Conservation (phyloP, 164 flowering plant genomes). For the Chimonanthus praecox region DNA sequence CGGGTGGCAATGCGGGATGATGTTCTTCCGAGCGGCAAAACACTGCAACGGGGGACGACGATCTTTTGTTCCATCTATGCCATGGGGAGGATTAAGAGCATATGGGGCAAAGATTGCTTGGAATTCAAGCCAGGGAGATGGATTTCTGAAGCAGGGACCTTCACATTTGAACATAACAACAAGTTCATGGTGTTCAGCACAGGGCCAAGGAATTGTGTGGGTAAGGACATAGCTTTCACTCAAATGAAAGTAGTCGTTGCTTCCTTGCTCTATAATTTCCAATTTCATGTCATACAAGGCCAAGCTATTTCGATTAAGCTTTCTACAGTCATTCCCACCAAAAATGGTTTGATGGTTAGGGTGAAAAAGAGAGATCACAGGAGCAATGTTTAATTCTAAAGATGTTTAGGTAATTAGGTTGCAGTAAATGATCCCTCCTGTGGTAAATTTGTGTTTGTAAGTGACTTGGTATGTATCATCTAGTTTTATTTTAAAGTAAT, state of each 20-base stretch:
- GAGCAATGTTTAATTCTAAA: too few species aligned
- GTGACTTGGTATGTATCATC: too few species aligned
- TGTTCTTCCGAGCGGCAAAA: too few species aligned
- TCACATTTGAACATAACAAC: neutral
- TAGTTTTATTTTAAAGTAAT: too few species aligned
- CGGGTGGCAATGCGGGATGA: too few species aligned
- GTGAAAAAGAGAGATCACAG: neutral
- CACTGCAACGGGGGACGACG: too few species aligned
- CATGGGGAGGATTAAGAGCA: too few species aligned
- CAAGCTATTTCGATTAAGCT: neutral
- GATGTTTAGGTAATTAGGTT: neutral
- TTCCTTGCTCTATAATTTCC: slow-evolving; percentile 20
- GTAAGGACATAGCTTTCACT: slow-evolving; percentile 34
- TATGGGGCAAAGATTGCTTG: too few species aligned
- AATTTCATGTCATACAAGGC: slow-evolving; percentile 14
- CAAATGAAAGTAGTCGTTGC: slow-evolving; percentile 35
- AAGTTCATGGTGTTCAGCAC: slow-evolving; percentile 19
- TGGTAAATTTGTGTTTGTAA: too few species aligned
- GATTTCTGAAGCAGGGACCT: slow-evolving; percentile 29
- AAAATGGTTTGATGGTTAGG: neutral
- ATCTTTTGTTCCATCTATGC: too few species aligned
- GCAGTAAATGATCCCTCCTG: too few species aligned
- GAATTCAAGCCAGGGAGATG: too few species aligned
- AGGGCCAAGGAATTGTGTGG: slow-evolving; percentile 44
- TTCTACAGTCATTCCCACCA: slow-evolving; percentile 17